Evolutionary conservation across 1,139 yeast genomes (phyloP).

Genomic region (Taphrina wiesneri): DNA sequence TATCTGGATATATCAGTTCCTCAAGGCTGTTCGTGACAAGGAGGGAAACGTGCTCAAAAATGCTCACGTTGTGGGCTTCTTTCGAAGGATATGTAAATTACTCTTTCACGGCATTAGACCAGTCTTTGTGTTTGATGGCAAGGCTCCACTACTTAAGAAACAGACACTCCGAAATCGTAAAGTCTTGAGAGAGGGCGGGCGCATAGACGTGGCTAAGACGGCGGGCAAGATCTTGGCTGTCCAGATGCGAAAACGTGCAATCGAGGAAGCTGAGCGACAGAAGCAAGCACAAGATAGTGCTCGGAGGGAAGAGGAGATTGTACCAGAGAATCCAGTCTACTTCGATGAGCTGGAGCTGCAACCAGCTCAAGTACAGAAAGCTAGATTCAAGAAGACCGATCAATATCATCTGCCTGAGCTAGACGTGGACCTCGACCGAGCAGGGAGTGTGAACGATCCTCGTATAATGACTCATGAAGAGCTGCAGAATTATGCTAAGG

Average conservation of each 20-base stretch:
- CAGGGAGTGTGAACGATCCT: slow-evolving; percentile 54
- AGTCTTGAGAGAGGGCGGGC: slow-evolving; percentile 71
- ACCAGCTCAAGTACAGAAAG: slow-evolving; percentile 23
- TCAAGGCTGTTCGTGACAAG: slow-evolving; percentile 87
- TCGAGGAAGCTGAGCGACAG: slow-evolving; percentile 40
- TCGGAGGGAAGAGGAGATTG: slow-evolving; percentile 48
- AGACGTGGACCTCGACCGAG: slow-evolving; percentile 48
- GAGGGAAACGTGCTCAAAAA: slow-evolving; percentile 76
- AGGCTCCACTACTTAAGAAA: slow-evolving; percentile 82
- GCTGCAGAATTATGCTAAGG: slow-evolving; percentile 60
- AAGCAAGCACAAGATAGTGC: slow-evolving; percentile 41
- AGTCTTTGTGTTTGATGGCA: slow-evolving; percentile 96
- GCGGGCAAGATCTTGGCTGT: slow-evolving; percentile 80
- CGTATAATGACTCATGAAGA: slow-evolving; percentile 76
- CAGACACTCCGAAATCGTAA: slow-evolving; percentile 64
- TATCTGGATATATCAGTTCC: slow-evolving; percentile 95
- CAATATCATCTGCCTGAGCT: slow-evolving; percentile 84
- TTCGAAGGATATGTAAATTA: slow-evolving; percentile 86
- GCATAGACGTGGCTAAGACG: slow-evolving; percentile 68
- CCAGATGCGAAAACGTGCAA: slow-evolving; percentile 67
- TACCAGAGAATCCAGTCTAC: slow-evolving; percentile 47
- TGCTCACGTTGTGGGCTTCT: slow-evolving; percentile 91
- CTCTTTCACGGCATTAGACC: slow-evolving; percentile 87
- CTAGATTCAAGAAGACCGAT: slow-evolving; percentile 54
- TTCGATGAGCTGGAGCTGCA: slow-evolving; percentile 36